Conservation (phyloP, 2,329 filamentous ascomycete genomes). For the Epichloe brachyelytri region DNA sequence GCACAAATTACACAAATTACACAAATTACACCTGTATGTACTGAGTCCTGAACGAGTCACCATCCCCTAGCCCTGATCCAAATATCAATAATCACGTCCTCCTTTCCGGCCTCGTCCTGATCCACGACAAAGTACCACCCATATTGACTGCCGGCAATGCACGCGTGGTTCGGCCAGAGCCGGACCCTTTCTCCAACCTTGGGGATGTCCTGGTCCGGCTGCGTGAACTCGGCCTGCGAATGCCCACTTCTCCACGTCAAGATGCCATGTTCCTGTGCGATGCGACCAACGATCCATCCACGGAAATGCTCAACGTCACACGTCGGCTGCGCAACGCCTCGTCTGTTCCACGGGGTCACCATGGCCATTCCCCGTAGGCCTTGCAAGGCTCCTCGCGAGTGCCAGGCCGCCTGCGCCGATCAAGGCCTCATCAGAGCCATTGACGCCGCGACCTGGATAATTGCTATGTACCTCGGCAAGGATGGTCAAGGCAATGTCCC, state of each 20-base stretch:
- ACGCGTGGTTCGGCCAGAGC: slow-evolving; percentile 73
- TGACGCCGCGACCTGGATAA: slow-evolving; percentile 45
- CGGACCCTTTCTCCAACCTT: slow-evolving; percentile 53
- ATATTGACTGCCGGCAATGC: slow-evolving; percentile 59
- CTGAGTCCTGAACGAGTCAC: slow-evolving; percentile 4
- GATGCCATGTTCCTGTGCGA: slow-evolving; percentile 71
- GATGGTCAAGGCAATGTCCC: slow-evolving; percentile 52
- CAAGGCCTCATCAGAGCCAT: slow-evolving; percentile 46
- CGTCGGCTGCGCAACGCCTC: slow-evolving; percentile 18
- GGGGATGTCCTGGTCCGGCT: slow-evolving; percentile 19
- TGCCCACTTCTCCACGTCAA: slow-evolving; percentile 38
- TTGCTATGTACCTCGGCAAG: slow-evolving; percentile 59
- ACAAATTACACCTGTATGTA: too few relatives aligned
- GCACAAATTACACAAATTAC: too few relatives aligned
- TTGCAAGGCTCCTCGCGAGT: slow-evolving; percentile 64
- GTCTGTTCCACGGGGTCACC: slow-evolving; percentile 41
- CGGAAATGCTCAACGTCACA: slow-evolving; percentile 23
- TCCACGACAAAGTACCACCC: slow-evolving; percentile 66
- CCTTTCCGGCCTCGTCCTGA: slow-evolving; percentile 36
- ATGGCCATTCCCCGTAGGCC: slow-evolving; percentile 62
- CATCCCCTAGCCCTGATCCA: slow-evolving; percentile 34
- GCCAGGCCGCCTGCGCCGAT: slow-evolving; percentile 57
- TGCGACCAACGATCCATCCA: slow-evolving; percentile 55
- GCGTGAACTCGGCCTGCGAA: slow-evolving; percentile 15
- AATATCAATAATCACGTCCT: slow-evolving; percentile 57